Evolutionary conservation across 2,329 filamentous ascomycete species (phyloP).

Genomic region (Trichoderma pleuroti): DNA sequence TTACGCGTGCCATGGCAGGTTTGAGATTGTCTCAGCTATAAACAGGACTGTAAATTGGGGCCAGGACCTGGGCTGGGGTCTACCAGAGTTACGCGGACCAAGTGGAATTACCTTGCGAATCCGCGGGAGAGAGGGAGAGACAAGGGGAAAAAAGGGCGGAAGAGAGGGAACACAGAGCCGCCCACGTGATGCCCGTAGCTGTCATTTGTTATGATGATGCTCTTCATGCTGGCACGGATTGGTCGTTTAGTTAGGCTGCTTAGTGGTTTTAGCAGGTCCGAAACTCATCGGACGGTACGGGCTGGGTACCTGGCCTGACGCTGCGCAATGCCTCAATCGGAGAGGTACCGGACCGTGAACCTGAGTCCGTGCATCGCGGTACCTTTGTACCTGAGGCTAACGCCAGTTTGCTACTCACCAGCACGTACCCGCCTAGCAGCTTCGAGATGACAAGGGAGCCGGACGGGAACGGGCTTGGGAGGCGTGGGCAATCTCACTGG

Average conservation of each 20-base stretch:
- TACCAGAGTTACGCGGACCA: neutral
- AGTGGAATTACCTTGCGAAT: neutral
- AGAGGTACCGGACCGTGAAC: neutral
- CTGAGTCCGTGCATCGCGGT: neutral
- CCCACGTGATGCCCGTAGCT: neutral
- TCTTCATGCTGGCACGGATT: neutral
- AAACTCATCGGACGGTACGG: neutral
- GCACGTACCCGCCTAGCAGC: neutral
- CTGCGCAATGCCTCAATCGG: neutral
- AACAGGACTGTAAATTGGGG: neutral
- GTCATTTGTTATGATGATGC: neutral
- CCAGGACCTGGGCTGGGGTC: neutral
- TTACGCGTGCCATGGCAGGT: neutral
- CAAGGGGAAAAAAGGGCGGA: neutral
- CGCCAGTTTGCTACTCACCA: neutral
- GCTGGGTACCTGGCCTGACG: neutral
- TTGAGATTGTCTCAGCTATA: neutral
- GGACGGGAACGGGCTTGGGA: neutral
- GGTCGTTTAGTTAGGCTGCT: slow-evolving; percentile 1
- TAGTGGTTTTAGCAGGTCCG: neutral
- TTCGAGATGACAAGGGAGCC: neutral
- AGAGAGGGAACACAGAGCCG: neutral
- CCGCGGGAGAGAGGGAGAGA: neutral
- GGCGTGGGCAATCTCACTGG: slow-evolving; percentile 5
- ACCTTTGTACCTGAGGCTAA: slow-evolving; percentile 2